phyloP scores from a whole-genome alignment of 768 basidiomycete genomes.

The Rhizopogon sp. region DNA sequence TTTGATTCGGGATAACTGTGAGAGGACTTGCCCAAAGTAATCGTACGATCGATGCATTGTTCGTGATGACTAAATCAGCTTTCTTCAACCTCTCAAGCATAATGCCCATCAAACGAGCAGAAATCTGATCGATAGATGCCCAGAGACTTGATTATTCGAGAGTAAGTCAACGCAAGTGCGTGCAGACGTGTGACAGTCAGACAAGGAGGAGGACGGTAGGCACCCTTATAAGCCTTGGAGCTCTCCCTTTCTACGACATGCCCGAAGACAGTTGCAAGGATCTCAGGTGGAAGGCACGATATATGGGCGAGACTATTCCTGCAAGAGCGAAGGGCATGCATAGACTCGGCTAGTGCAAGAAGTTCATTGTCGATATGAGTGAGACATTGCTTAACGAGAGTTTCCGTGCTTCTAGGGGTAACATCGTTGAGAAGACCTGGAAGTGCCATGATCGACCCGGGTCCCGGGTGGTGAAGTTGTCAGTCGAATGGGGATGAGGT shows the following conservation, averaged over 20 bases:
- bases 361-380: conserved; percentile 16
- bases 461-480: too few species aligned
- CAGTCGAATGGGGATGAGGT: too few species aligned
- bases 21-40: conserved; percentile 26
- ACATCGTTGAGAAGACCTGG: too few species aligned
- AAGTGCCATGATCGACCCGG: too few species aligned
- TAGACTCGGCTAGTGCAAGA: conserved; percentile 5
- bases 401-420: too few species aligned
- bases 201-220: conserved; percentile 9
- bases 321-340: conserved; percentile 11
- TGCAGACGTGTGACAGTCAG: not conserved
- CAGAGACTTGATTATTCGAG: too few species aligned
- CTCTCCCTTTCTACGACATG: too few species aligned
- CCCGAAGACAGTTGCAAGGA: conserved; percentile 17
- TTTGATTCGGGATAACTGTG: conserved; percentile 28
- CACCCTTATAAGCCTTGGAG: not conserved
- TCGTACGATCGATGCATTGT: conserved; percentile 22
- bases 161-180: too few species aligned
- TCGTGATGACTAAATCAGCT: conserved; percentile 24
- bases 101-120: conserved; percentile 31
- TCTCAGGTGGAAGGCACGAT: conserved; percentile 16
- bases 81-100: conserved; percentile 18
- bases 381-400: not conserved
- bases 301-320: conserved; percentile 14
- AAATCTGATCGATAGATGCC: conserved; percentile 13